These are phyloP conservation scores for Hyaloperonospora brassicae DNA, from an alignment of 352 stramenopile species.

Conservation along the genomic window DNA sequence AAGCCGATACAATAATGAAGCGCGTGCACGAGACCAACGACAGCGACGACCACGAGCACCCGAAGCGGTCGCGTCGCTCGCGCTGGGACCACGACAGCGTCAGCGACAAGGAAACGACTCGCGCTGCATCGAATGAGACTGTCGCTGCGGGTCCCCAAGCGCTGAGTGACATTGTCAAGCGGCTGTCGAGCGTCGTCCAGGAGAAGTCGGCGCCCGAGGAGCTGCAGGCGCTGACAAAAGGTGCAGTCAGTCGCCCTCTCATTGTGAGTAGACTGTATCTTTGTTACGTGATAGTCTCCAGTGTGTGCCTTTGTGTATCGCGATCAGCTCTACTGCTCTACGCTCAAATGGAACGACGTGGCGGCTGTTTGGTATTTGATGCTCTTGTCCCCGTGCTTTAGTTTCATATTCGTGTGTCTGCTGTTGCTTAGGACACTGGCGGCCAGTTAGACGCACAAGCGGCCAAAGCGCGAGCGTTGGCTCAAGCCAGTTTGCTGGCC, in stretches of 20 bases:
- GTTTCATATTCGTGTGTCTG: constrained; percentile 39
- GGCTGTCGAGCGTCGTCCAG: constrained; percentile 56
- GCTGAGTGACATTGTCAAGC: constrained; percentile 56
- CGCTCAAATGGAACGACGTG: neutral
- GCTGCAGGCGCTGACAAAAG: constrained; percentile 12
- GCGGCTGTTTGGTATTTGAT: constrained; percentile 21
- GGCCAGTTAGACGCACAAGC: constrained; percentile 46
- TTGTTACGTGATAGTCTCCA: neutral
- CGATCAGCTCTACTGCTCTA: constrained; percentile 1
- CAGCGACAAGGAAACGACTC: neutral
- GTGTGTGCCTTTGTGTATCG: constrained; percentile 3
- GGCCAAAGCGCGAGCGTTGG: constrained; percentile 48
- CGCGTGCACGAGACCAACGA: constrained; percentile 11
- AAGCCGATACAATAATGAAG: constrained; percentile 13
- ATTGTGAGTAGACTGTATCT: constrained; percentile 17
- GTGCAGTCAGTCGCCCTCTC: constrained; percentile 14
- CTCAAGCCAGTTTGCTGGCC: constrained; percentile 62
- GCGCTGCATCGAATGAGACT: constrained; percentile 1
- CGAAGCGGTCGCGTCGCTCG: constrained; percentile 32
- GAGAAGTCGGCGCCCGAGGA: constrained; percentile 44
- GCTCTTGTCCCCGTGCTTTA: constrained; percentile 16
- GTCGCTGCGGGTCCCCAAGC: constrained; percentile 18
- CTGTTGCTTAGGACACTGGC: constrained; percentile 33
- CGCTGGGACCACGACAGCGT: constrained; percentile 29
- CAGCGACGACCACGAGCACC: constrained; percentile 7